Evolutionary conservation across 805 yeast species (phyloP).

Genomic region (Candida ficus): DNA sequence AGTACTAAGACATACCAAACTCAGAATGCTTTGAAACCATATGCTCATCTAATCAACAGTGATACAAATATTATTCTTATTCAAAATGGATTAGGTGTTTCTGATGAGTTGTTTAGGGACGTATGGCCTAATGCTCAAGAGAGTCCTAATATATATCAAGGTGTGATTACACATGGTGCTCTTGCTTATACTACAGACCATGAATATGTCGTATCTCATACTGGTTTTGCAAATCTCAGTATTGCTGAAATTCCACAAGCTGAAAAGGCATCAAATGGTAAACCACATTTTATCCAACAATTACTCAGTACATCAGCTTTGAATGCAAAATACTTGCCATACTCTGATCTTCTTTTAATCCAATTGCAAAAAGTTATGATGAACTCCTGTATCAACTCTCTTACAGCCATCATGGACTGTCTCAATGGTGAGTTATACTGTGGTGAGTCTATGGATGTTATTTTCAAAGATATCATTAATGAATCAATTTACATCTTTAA

Average conservation of each 20-base stretch:
- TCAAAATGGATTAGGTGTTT: constrained; percentile 89
- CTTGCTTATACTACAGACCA: constrained; percentile 29
- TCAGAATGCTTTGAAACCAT: constrained; percentile 50
- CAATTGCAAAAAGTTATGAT: constrained; percentile 75
- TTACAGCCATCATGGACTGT: constrained; percentile 74
- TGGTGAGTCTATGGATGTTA: too few relatives aligned
- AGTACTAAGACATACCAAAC: constrained; percentile 82
- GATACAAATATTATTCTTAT: constrained; percentile 62
- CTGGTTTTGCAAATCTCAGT: constrained; percentile 61
- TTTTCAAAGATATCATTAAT: too few relatives aligned
- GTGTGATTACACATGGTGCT: constrained; percentile 82
- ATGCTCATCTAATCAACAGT: constrained; percentile 41
- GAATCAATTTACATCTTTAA: too few relatives aligned
- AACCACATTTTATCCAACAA: constrained; percentile 21
- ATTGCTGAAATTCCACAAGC: constrained; percentile 52
- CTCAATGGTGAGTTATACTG: constrained; percentile 60
- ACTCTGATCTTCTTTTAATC: constrained; percentile 45
- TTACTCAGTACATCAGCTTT: constrained; percentile 26
- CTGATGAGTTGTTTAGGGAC: constrained; percentile 44
- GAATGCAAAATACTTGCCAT: constrained; percentile 30
- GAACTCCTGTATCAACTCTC: constrained; percentile 79
- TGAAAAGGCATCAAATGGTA: constrained; percentile 10
- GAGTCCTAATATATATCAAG: constrained; percentile 64
- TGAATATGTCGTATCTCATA: constrained; percentile 51
- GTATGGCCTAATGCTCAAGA: constrained; percentile 45